Evolutionary conservation across 768 basidiomycete species (phyloP), one percentile per base, ranked within the genome.

Genomic region (Boletus tylopilopsis): DNA sequence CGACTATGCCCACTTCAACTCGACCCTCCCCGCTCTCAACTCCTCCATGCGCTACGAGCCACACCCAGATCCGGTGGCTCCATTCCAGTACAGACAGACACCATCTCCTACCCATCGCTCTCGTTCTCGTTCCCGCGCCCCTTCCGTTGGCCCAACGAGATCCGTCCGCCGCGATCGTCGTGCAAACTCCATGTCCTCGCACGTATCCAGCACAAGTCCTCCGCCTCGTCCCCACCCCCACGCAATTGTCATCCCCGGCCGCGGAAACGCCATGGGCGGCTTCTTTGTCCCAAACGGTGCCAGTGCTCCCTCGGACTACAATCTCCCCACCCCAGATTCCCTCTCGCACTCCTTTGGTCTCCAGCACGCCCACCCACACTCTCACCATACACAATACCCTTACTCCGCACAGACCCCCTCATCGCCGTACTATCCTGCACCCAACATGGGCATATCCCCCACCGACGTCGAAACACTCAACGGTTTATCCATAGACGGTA

Each of bases 181-280:
- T 47, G 79, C 79, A 49, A 81, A 78, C 50, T 80, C 79, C 53
- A 72, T 87, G 39, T 79, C 77, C 52, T 76, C 80, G 12, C 65
- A 80, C 74, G 38, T 76, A 64, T 50, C 84, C 76, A 43, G 82
- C 79, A 34, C 68, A 29, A 73, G 73, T 21, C 75, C 75, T n/a
- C 74, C 76, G 10, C 72, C 71, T 41, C 65, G 66, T 4, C 64
- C 66, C 12, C 72, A 79, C 19, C 82, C 84, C 0, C 82, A 84
- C 55, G 84, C 84, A 10, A 88, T 90, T 62, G 71, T 87, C 42
- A 89, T 89, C 57, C 87, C 84, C 7, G 68, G 74, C 18, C 65
- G 71, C 19, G 61, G 58, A 41, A 56, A 59, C 58, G 5, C 61
- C 40, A 67, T 68, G 63, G 59, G 63, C 1, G 60, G 59, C 49